A percentile compares a stretch with the other conserved stretches of the same genome.
Conservation (phyloP, 2,329 filamentous ascomycete species). For the Piedraia hortae region DNA sequence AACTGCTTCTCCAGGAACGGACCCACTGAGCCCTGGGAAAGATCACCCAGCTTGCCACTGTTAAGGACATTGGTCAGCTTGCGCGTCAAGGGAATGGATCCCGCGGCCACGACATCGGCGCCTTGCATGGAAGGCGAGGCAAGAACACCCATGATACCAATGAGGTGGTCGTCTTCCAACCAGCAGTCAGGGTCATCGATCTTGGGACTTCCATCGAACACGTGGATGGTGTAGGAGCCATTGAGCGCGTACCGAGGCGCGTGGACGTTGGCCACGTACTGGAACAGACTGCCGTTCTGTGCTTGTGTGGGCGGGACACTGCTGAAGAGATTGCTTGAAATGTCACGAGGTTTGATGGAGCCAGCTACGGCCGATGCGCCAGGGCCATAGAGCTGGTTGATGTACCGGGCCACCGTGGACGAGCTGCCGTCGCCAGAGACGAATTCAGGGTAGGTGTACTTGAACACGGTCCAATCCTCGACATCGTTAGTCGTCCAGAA, state of each 20-base stretch:
- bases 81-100: constrained; percentile 20
- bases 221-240: constrained; percentile 34
- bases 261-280: constrained; percentile 43
- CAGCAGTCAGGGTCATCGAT: constrained; percentile 21
- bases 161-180: constrained; percentile 25
- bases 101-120: constrained; percentile 11
- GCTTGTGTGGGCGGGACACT: constrained; percentile 6
- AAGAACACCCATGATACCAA: constrained; percentile 30
- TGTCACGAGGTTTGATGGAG: constrained; percentile 3
- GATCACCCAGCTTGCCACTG: constrained; percentile 9
- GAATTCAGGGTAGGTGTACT: constrained; percentile 47
- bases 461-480: constrained; percentile 29
- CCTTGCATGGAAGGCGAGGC: constrained; percentile 5
- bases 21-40: constrained; percentile 8
- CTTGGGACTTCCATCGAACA: constrained; percentile 32
- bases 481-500: constrained; percentile 41
- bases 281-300: constrained; percentile 20
- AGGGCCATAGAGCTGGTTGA: constrained; percentile 29
- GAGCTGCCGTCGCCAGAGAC: constrained; percentile 13
- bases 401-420: constrained; percentile 16
- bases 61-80: constrained; percentile 13
- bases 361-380: constrained; percentile 9
- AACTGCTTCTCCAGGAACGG: constrained; percentile 11
- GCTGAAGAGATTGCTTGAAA: constrained; percentile 3
- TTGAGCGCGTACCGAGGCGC: constrained; percentile 32